These are phyloP conservation scores for Ceratorhiza oryzae-sativae DNA, from an alignment of 1,284 basidiomycete genomes.

Conservation along the genomic window DNA sequence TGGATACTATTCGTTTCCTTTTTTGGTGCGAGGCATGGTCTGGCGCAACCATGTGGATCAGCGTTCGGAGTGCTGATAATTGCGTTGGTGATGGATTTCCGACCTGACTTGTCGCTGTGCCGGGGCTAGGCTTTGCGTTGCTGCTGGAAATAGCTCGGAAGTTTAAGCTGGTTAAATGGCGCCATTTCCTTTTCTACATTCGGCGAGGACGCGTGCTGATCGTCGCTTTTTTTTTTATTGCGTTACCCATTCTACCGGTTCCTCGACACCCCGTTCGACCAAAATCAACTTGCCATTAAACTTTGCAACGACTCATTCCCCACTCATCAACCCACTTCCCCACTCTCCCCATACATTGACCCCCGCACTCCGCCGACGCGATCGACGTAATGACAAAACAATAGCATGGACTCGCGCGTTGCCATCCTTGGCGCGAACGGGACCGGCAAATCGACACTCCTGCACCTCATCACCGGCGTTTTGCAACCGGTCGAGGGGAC, in stretches of 20 bases:
- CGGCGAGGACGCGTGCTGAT: neutral
- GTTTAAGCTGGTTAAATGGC: neutral
- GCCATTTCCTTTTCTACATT: neutral
- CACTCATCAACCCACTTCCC: neutral
- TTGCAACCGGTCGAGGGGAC: constrained; percentile 86
- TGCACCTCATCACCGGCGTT: constrained; percentile 90
- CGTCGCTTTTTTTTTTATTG: neutral
- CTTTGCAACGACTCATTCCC: neutral
- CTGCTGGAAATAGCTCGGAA: no score
- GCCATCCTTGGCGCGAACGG: constrained; percentile 99
- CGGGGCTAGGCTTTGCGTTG: neutral
- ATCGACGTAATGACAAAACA: neutral
- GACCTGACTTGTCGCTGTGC: neutral
- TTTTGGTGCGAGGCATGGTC: no score
- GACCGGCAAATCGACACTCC: constrained; percentile 95
- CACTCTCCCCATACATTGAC: neutral
- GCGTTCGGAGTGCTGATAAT: neutral
- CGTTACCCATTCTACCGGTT: constrained; percentile 31
- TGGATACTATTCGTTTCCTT: neutral
- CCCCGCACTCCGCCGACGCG: neutral
- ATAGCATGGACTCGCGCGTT: constrained; percentile 91
- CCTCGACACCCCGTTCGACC: neutral
- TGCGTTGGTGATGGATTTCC: no score
- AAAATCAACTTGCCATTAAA: neutral
- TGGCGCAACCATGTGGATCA: neutral